These are phyloP conservation scores for Sporothrix humicola DNA, from an alignment of 2,329 filamentous ascomycete genomes.

Conservation along the genomic window DNA sequence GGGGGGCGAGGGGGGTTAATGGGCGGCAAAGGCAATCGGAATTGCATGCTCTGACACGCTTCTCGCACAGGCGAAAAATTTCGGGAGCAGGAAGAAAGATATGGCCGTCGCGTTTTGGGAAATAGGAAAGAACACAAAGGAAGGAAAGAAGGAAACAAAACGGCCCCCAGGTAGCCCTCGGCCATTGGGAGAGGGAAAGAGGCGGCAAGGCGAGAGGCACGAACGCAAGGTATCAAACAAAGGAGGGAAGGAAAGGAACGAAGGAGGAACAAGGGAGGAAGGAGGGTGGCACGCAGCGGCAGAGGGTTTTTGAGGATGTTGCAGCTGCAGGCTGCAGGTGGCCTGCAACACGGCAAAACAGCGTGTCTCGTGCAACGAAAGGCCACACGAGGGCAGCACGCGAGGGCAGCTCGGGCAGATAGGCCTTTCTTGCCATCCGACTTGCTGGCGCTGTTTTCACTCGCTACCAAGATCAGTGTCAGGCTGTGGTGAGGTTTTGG, in stretches of 20 bases:
- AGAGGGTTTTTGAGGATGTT: background rate
- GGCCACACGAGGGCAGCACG: background rate
- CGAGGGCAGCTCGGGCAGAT: background rate
- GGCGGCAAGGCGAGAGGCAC: too few species aligned
- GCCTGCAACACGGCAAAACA: slow-evolving; percentile 1
- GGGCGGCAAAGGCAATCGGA: background rate
- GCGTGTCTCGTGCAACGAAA: background rate
- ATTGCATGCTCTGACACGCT: background rate
- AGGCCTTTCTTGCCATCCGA: background rate
- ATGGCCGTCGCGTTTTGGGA: background rate
- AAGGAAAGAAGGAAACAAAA: background rate
- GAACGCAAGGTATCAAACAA: too few species aligned
- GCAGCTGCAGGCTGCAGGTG: slow-evolving; percentile 4
- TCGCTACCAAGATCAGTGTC: background rate
- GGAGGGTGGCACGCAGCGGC: slow-evolving; percentile 14
- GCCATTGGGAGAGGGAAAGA: too few species aligned
- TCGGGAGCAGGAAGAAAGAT: background rate
- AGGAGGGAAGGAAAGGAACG: background rate
- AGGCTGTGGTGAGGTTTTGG: background rate
- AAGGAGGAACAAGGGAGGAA: background rate
- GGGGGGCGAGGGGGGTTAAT: background rate
- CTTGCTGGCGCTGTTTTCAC: background rate
- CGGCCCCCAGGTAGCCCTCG: too few species aligned
- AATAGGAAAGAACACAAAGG: background rate
- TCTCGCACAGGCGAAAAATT: background rate